Percentiles rank a stretch among this genome's conserved stretches.
These are phyloP conservation scores for Venustampulla echinocandica DNA, from an alignment of 495 filamentous ascomycete species.

Conservation along the genomic window DNA sequence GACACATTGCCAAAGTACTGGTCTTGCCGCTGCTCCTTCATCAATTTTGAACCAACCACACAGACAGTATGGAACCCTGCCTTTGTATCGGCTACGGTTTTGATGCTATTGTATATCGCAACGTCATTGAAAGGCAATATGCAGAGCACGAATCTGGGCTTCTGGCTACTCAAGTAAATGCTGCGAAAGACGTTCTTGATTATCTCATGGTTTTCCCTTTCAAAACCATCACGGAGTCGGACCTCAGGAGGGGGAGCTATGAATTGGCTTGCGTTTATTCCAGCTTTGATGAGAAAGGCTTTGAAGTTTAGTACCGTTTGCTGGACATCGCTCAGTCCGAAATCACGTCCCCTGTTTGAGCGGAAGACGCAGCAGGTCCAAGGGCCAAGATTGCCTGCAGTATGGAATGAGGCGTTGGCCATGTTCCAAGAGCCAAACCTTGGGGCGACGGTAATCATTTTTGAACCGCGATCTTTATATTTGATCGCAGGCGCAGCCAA, in stretches of 20 bases:
- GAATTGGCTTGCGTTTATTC: conserved; percentile 30
- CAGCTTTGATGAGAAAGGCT: conserved; percentile 28
- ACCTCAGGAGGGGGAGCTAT: conserved; percentile 1
- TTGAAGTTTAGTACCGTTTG: conserved; percentile 25
- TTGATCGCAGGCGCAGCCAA: conserved; percentile 44
- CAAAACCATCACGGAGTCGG: conserved; percentile 7
- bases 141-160: conserved; percentile 51
- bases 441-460: conserved; percentile 18
- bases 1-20: conserved; percentile 68
- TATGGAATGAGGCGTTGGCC: conserved; percentile 35
- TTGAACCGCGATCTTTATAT: conserved; percentile 32
- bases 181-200: conserved; percentile 13
- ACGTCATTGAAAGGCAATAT: conserved; percentile 46
- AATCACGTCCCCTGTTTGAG: conserved; percentile 2
- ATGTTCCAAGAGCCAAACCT: conserved; percentile 50
- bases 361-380: conserved; percentile 29
- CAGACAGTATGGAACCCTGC: conserved; percentile 60
- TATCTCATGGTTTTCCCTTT: conserved; percentile 9
- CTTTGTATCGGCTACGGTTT: conserved; percentile 54
- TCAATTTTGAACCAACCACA: conserved; percentile 44
- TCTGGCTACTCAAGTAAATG: conserved; percentile 10
- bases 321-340: conserved; percentile 5
- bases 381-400: conserved; percentile 22
- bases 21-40: conserved; percentile 26
- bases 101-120: conserved; percentile 57